Base-by-base conservation (phyloP, 495 filamentous ascomycete species). In the Staphylotrichum tortipilum region DNA sequence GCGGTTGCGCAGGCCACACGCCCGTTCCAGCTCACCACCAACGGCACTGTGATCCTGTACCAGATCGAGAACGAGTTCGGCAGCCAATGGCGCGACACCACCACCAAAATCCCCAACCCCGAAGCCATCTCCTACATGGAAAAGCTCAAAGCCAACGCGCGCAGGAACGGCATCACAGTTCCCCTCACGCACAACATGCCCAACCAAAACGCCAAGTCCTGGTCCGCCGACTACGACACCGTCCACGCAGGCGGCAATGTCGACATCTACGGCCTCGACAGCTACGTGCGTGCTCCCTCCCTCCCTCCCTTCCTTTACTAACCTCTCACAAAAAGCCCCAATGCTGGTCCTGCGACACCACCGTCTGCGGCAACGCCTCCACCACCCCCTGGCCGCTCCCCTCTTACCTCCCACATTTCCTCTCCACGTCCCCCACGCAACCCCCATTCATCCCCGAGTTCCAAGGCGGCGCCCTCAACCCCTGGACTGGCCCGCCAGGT, bases 1-100 rank as follows among this genome's bases (percentile, higher is more conserved):
- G 62, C 71, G 12, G 68, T 77, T 38, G 70, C 75, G 0, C 52
- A 74, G 49, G 69, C 77, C 1, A 33, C 39, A 17, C 23, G n/a
- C n/a, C 39, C 39, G 6, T 42, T 17, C 7, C 85, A 90, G 51
- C 86, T 90, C 52, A 88, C 85, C 1, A 84, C 88, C 52, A 86
- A 82, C 9, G 86, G 87, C 2, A 84, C 85, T 0, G 72, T 90
- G 21, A 86, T 90, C 47, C 70, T 90, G 5, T 72, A 83, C 34
- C 87, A 92, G 67, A 83, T 84, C 0, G 87, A 90, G 58, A 90
- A 90, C 53, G 86, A 89, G 55, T 88, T 88, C 58, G 44, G 5
- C 17, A 12, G 28, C 19, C 18, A 23, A n/a, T 38, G 33, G 39
- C n/a, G n/a, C 9, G 47, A 26, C 6, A 4, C 18, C 9, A 15